Conservation (phyloP, 257 asterid genomes). For the Solanum tarapatanum region DNA sequence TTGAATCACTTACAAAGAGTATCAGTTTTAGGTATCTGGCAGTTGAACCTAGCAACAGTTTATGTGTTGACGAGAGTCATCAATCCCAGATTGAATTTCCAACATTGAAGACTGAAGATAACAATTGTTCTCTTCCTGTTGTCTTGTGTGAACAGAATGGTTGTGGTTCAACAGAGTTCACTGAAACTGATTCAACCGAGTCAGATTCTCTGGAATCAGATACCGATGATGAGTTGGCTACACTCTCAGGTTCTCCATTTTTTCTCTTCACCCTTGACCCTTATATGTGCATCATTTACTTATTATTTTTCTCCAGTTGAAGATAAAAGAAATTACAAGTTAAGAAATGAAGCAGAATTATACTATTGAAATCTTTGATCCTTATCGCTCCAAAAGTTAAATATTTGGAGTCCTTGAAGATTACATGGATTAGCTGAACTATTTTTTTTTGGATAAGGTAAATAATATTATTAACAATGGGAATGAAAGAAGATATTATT, state of each 20-base stretch:
- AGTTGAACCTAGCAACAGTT: constrained; percentile 39
- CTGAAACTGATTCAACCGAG: constrained; percentile 92
- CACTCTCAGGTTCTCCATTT: constrained; percentile 54
- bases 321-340: not conserved
- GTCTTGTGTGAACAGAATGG: constrained; percentile 47
- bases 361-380: not conserved
- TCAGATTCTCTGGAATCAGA: constrained; percentile 79
- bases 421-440: not conserved
- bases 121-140: constrained; percentile 22
- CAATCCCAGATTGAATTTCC: constrained; percentile 36
- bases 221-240: constrained; percentile 60
- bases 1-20: constrained; percentile 37
- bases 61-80: constrained; percentile 27
- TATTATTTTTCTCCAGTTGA: not conserved
- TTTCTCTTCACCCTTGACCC: not conserved
- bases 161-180: constrained; percentile 73
- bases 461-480: not conserved
- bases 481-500: not conserved
- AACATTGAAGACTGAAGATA: constrained; percentile 40
- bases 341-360: not conserved
- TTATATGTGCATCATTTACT: not conserved
- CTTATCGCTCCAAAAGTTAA: not conserved
- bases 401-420: not conserved
- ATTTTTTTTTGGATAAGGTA: not conserved
- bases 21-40: constrained; percentile 36